These are phyloP conservation scores for Trametes cingulata DNA, from an alignment of 768 basidiomycete genomes.

Conservation along the genomic window DNA sequence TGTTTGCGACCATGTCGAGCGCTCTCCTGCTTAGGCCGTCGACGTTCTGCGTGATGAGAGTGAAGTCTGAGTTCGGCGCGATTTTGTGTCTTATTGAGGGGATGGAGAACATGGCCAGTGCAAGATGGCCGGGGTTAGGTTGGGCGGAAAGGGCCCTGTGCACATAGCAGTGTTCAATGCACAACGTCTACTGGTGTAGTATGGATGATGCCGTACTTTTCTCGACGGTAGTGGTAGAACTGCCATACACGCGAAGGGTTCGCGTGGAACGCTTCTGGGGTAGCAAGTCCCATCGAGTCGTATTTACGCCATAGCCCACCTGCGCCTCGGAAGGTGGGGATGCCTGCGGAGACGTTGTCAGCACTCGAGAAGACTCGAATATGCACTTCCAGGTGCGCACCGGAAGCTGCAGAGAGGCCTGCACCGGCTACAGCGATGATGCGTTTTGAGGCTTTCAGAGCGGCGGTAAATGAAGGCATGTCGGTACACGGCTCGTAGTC, in stretches of 20 bases:
- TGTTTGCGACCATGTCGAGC: conserved; percentile 29
- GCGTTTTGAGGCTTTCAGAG: conserved; percentile 32
- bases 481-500: conserved; percentile 6
- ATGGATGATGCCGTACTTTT: conserved; percentile 36
- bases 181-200: neutral
- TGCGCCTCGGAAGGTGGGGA: conserved; percentile 52
- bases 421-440: conserved; percentile 53
- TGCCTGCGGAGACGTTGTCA: conserved; percentile 23
- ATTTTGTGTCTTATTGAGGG: conserved; percentile 39
- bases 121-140: conserved; percentile 59
- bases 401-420: conserved; percentile 66
- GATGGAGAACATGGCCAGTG: conserved; percentile 48
- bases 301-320: conserved; percentile 55
- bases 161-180: neutral
- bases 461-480: conserved; percentile 27
- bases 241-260: conserved; percentile 60
- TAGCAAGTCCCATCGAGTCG: conserved; percentile 51
- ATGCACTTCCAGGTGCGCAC: conserved; percentile 30
- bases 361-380: neutral
- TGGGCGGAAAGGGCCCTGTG: conserved; percentile 46
- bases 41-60: conserved; percentile 63
- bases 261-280: conserved; percentile 49
- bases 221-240: conserved; percentile 65
- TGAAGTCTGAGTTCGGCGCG: conserved; percentile 45
- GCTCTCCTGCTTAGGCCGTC: conserved; percentile 52